phyloP scores from a whole-genome alignment of 257 asterid genomes.

The Przewalskia tangutica region DNA sequence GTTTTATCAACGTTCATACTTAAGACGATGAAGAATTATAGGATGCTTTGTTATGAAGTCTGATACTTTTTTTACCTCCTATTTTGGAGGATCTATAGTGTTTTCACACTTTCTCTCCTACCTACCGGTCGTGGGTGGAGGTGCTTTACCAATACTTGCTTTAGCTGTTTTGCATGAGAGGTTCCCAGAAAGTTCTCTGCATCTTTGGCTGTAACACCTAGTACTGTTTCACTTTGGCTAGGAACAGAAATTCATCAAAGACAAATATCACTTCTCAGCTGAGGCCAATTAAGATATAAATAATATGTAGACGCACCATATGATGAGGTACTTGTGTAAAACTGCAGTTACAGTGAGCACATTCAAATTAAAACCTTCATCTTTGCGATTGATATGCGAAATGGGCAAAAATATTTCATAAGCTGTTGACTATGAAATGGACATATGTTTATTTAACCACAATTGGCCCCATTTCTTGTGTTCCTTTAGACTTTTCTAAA shows the following conservation, averaged over 20 bases:
- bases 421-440: not conserved
- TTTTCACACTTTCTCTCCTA: no score
- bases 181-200: not conserved
- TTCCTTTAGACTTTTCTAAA: not conserved
- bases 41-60: not conserved
- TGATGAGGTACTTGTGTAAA: not conserved
- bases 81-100: no score
- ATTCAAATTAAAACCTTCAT: not conserved
- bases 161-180: not conserved
- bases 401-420: not conserved
- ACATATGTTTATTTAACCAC: not conserved
- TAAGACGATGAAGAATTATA: not conserved
- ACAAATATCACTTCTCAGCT: not conserved
- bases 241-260: not conserved
- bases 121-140: no score
- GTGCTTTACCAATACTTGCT: not conserved
- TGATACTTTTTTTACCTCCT: not conserved
- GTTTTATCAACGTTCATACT: not conserved
- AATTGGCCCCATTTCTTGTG: not conserved
- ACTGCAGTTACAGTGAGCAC: not conserved
- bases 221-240: no score
- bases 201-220: not conserved
- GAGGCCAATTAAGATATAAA: not conserved
- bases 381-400: not conserved
- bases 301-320: not conserved